phyloP scores from a whole-genome alignment of 2,329 filamentous ascomycete genomes.

The Blastomyces parvus region DNA sequence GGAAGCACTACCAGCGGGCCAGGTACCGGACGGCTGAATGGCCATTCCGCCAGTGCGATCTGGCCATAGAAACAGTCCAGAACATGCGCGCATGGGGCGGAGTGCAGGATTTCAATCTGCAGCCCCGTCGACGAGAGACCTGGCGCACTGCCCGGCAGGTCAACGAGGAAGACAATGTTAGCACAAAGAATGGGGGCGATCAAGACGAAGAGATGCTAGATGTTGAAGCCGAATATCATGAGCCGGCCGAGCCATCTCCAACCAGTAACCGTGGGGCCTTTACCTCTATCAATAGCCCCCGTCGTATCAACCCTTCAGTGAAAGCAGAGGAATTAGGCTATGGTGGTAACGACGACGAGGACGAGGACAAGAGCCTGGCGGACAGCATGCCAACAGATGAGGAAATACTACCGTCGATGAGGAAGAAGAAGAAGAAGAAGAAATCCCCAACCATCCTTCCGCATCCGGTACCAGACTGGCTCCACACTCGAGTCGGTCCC shows the following conservation, averaged over 20 bases:
- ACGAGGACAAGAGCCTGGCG: not conserved
- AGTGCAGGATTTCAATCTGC: conserved; percentile 52
- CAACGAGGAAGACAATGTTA: not conserved
- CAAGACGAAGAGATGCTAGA: not conserved
- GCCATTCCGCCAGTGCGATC: conserved; percentile 52
- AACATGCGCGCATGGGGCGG: conserved; percentile 55
- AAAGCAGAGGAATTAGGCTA: not conserved
- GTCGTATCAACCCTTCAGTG: not conserved
- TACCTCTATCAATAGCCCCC: conserved; percentile 1
- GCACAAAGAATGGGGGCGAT: not conserved
- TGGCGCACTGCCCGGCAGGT: conserved; percentile 8
- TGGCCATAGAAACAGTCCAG: conserved; percentile 54
- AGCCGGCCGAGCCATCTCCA: not conserved
- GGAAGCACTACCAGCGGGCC: conserved; percentile 72
- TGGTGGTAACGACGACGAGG: not conserved
- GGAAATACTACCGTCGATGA: not conserved
- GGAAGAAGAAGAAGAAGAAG: conserved; percentile 12
- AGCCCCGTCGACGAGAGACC: conserved; percentile 53
- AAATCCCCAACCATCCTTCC: conserved; percentile 21
- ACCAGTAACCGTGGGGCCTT: not conserved
- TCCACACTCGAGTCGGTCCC: conserved; percentile 19
- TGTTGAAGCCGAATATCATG: not conserved
- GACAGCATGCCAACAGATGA: not conserved
- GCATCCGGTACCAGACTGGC: conserved; percentile 29
- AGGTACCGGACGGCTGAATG: conserved; percentile 56